Conservation (phyloP, 202 grass and related monocot species). For the Carex arenaria region DNA sequence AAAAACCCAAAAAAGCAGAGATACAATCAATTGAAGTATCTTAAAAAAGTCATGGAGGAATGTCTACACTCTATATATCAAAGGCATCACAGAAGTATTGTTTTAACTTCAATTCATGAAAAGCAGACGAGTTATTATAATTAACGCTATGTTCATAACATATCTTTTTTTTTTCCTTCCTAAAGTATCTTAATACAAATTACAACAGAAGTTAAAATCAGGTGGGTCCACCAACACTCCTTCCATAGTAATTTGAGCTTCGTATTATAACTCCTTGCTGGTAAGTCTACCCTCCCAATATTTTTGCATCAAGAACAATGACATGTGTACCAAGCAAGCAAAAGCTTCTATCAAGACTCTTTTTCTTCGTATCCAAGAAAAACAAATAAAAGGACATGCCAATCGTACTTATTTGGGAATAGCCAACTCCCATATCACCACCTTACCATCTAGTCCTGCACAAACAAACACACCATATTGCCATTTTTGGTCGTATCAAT, state of each 20-base stretch:
- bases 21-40: constrained; percentile 3
- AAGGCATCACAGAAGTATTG: not conserved
- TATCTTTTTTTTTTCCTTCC: not conserved
- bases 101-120: not conserved
- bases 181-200: constrained; percentile 12
- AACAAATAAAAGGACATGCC: constrained; percentile 9
- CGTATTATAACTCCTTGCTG: not conserved
- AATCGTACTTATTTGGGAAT: constrained; percentile 33
- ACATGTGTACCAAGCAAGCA: constrained; percentile 20
- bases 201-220: constrained; percentile 18
- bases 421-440: constrained; percentile 88
- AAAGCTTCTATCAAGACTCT: constrained; percentile 11
- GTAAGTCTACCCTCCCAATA: constrained; percentile 10
- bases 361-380: constrained; percentile 14
- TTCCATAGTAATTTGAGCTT: constrained; percentile 15
- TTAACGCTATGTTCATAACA: constrained; percentile 4
- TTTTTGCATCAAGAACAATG: constrained; percentile 25
- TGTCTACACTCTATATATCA: not conserved
- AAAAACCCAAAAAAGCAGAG: not conserved
- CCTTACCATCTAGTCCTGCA: constrained; percentile 89
- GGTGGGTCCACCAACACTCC: constrained; percentile 8
- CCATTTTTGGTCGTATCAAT: not conserved
- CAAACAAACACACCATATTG: constrained; percentile 9
- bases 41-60: not conserved
- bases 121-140: constrained; percentile 3